Evolutionary conservation across 805 yeast genomes (phyloP).

Genomic region (Debaryomyces castellii): DNA sequence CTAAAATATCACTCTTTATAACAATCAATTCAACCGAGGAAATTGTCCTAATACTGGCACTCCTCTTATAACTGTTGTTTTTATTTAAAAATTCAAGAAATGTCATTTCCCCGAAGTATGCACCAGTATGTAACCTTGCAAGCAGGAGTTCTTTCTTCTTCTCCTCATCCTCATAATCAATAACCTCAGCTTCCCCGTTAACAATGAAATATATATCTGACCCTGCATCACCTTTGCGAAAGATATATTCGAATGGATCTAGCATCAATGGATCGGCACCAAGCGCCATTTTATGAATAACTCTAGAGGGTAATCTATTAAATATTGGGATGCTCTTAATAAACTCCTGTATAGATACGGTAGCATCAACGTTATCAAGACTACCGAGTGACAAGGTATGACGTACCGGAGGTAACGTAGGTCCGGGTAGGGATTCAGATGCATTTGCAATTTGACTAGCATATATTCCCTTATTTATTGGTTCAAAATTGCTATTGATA

Average conservation of each 20-base stretch:
- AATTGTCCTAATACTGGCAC: conserved; percentile 66
- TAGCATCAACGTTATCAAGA: conserved; percentile 45
- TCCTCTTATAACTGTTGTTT: conserved; percentile 34
- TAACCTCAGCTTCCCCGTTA: conserved; percentile 69
- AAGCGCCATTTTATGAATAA: conserved; percentile 63
- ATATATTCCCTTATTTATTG: not conserved
- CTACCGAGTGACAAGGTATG: not conserved
- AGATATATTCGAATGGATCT: conserved; percentile 58
- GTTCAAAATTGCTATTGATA: not conserved
- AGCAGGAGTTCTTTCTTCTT: conserved; percentile 37
- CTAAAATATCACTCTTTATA: conserved; percentile 54
- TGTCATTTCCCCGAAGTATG: conserved; percentile 78
- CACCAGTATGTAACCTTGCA: conserved; percentile 61
- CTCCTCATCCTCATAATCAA: conserved; percentile 28
- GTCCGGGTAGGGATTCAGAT: conserved; percentile 6
- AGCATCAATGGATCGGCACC: conserved; percentile 56
- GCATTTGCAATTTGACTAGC: conserved; percentile 6
- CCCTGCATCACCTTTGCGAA: conserved; percentile 59
- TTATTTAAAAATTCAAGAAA: conserved; percentile 50
- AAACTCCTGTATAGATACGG: conserved; percentile 57
- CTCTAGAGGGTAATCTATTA: conserved; percentile 53
- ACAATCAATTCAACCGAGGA: conserved; percentile 60
- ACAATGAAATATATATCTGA: conserved; percentile 67
- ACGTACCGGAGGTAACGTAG: conserved; percentile 7
- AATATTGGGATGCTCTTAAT: conserved; percentile 60